phyloP scores from a whole-genome alignment of 1,284 basidiomycete genomes.

The Porodaedalea pini region DNA sequence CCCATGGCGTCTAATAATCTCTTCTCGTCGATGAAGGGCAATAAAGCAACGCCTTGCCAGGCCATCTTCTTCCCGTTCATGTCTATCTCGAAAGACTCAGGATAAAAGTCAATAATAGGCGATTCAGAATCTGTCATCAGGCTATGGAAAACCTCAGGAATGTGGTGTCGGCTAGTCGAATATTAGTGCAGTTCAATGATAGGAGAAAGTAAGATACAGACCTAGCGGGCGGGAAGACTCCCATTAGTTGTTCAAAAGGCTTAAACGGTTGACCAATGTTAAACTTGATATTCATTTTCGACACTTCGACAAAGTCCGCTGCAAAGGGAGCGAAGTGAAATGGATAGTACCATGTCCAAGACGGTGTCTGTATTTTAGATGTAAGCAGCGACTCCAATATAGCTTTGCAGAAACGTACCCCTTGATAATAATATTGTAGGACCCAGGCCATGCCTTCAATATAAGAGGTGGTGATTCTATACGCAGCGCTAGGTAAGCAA shows the following conservation, averaged over 20 bases:
- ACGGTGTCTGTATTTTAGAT: slow-evolving; percentile 65
- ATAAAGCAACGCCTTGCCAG: slow-evolving; percentile 96
- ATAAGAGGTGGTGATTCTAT: slow-evolving; percentile 79
- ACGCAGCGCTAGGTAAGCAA: slow-evolving; percentile 23
- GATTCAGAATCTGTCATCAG: slow-evolving; percentile 89
- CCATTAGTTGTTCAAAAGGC: slow-evolving; percentile 97
- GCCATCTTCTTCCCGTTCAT: slow-evolving; percentile 99
- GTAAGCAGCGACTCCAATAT: not conserved
- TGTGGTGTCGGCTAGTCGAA: slow-evolving; percentile 70
- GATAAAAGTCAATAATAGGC: slow-evolving; percentile 97
- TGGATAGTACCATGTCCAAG: slow-evolving; percentile 99
- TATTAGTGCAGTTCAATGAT: slow-evolving; percentile 13
- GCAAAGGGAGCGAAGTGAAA: slow-evolving; percentile 99
- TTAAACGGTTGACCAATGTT: slow-evolving; percentile 85
- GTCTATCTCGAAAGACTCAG: slow-evolving; percentile 89
- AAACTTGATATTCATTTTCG: slow-evolving; percentile 78
- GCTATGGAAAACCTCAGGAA: slow-evolving; percentile 81
- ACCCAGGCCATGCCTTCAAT: slow-evolving; percentile 98
- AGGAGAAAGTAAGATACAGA: slow-evolving; percentile 31
- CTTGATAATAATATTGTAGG: slow-evolving; percentile 97
- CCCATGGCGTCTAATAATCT: slow-evolving; percentile 84
- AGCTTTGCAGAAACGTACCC: slow-evolving; percentile 48
- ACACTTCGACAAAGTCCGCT: slow-evolving; percentile 85
- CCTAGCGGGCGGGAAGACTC: slow-evolving; percentile 94
- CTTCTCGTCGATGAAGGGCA: slow-evolving; percentile 93